Conservation (phyloP, 129 eudicot genomes). For the Flaveria linearis region DNA sequence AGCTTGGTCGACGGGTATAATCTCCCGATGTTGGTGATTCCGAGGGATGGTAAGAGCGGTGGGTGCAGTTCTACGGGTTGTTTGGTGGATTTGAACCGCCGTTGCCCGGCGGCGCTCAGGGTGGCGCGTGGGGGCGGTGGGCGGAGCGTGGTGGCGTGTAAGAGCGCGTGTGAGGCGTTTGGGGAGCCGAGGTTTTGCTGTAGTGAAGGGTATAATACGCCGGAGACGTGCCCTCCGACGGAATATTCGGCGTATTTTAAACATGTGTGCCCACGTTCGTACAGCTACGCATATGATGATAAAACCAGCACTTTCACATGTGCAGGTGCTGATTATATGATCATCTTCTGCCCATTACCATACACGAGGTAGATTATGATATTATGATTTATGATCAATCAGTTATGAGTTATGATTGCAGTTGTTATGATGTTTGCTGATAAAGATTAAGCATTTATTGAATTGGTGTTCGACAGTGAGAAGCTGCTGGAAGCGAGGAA, state of each 20-base stretch:
- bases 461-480: slow-evolving; percentile 28
- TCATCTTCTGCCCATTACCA: slow-evolving; percentile 84
- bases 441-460: no score
- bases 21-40: slow-evolving; percentile 71
- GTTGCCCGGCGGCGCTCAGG: slow-evolving; percentile 61
- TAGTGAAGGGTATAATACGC: slow-evolving; percentile 69
- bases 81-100: slow-evolving; percentile 70
- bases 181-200: slow-evolving; percentile 80
- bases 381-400: not conserved
- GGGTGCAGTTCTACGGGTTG: slow-evolving; percentile 76
- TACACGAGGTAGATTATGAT: slow-evolving; percentile 57
- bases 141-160: slow-evolving; percentile 64
- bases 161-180: slow-evolving; percentile 94
- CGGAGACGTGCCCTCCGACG: slow-evolving; percentile 79
- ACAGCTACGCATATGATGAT: slow-evolving; percentile 92
- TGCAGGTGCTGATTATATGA: slow-evolving; percentile 65
- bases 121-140: slow-evolving; percentile 52
- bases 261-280: slow-evolving; percentile 75
- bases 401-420: not conserved
- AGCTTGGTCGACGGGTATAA: slow-evolving; percentile 93
- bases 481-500: slow-evolving; percentile 50
- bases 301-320: slow-evolving; percentile 86
- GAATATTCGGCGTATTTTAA: slow-evolving; percentile 65
- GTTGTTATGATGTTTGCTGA: no score
- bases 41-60: slow-evolving; percentile 59